These are phyloP conservation scores for Nicotiana undulata DNA, from an alignment of 257 asterid species.

Conservation along the genomic window DNA sequence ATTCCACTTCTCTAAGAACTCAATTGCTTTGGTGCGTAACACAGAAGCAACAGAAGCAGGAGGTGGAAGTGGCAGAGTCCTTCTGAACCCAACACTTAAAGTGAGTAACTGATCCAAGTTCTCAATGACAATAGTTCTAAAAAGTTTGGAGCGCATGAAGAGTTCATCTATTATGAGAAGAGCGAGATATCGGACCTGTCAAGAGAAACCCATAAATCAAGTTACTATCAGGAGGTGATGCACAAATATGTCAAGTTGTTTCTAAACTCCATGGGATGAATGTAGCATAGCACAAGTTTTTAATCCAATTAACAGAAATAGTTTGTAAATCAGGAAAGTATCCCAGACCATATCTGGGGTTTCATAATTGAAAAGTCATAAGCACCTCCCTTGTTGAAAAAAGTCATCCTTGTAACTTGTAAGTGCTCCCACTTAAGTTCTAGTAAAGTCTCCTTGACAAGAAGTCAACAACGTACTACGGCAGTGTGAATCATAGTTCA, in stretches of 20 bases:
- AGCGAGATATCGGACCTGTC: slow-evolving; percentile 80
- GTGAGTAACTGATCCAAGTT: slow-evolving; percentile 71
- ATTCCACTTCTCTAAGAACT: slow-evolving; percentile 87
- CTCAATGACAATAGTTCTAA: slow-evolving; percentile 64
- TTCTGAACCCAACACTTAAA: slow-evolving; percentile 71
- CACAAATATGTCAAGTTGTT: neutral
- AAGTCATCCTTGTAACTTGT: neutral
- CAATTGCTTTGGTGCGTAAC: slow-evolving; percentile 73
- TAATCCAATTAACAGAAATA: neutral
- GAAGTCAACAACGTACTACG: neutral
- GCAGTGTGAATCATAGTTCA: neutral
- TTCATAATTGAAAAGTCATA: neutral
- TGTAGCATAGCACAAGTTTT: neutral
- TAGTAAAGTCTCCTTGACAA: neutral
- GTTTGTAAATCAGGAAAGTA: neutral
- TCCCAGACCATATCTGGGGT: neutral
- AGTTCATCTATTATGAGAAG: slow-evolving; percentile 85
- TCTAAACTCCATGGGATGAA: neutral
- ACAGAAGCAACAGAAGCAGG: slow-evolving; percentile 72
- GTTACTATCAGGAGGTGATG: neutral
- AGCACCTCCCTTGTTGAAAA: neutral
- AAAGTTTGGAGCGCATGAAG: slow-evolving; percentile 89
- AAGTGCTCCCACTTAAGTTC: neutral
- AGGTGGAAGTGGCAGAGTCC: slow-evolving; percentile 69
- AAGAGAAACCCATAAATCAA: slow-evolving; percentile 5